A percentile compares a stretch with the other conserved stretches of the same genome.
These are phyloP conservation scores for Brassica cretica DNA, from an alignment of 345 rosid genomes.

Conservation along the genomic window DNA sequence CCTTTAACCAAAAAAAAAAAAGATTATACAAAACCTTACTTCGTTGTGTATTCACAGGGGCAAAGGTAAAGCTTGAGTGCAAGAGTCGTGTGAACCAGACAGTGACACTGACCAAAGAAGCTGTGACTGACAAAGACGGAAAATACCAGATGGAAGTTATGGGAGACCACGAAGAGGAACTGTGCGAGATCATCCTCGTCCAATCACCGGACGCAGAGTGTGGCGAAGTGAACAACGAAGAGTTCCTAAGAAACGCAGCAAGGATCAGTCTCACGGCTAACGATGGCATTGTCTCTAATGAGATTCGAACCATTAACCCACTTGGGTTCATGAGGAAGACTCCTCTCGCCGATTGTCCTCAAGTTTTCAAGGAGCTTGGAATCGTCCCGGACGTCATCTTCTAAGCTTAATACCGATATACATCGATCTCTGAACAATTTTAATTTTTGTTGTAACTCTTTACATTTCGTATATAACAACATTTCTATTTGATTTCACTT, in stretches of 20 bases:
- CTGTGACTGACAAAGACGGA: slow-evolving; percentile 46
- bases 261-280: slow-evolving; percentile 53
- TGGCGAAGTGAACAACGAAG: slow-evolving; percentile 43
- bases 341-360: slow-evolving; percentile 48
- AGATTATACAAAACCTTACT: not conserved
- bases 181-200: slow-evolving; percentile 52
- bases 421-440: slow-evolving; percentile 7
- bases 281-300: slow-evolving; percentile 51
- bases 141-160: slow-evolving; percentile 51
- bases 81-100: slow-evolving; percentile 42
- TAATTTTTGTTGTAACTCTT: not conserved
- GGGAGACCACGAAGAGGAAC: slow-evolving; percentile 66
- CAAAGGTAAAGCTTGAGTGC: slow-evolving; percentile 65
- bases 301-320: slow-evolving; percentile 51
- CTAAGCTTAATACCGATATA: slow-evolving; percentile 10
- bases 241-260: slow-evolving; percentile 43
- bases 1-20: too few relatives aligned
- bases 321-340: slow-evolving; percentile 59
- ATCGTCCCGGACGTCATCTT: slow-evolving; percentile 36
- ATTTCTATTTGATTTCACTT: not conserved
- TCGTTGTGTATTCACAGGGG: slow-evolving; percentile 38
- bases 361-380: slow-evolving; percentile 61
- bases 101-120: slow-evolving; percentile 44
- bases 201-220: slow-evolving; percentile 56
- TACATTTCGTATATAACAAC: not conserved